phyloP scores from a whole-genome alignment of 1,139 yeast genomes.

The Geotrichum fermentans region DNA sequence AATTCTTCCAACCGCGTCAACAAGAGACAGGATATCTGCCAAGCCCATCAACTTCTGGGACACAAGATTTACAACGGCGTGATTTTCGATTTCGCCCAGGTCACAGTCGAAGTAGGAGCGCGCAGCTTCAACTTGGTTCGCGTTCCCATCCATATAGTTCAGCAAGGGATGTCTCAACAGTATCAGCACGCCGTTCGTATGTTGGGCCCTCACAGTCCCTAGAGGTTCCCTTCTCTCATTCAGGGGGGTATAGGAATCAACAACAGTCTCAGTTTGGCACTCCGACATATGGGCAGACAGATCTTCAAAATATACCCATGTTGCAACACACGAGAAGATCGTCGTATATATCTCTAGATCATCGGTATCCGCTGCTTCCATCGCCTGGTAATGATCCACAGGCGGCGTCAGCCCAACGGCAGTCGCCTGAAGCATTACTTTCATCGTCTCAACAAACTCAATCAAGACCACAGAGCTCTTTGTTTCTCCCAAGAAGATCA shows the following conservation, averaged over 20 bases:
- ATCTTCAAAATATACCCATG: constrained; percentile 2
- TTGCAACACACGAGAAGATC: background rate
- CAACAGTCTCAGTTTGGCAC: background rate
- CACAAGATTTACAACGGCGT: too few species aligned
- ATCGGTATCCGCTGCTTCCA: constrained; percentile 8
- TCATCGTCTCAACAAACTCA: constrained; percentile 1
- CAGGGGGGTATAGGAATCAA: background rate
- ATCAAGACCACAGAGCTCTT: constrained; percentile 6
- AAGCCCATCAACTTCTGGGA: too few species aligned
- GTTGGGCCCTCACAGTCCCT: background rate
- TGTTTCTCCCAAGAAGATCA: constrained; percentile 5
- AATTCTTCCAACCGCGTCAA: too few species aligned
- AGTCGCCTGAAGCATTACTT: background rate
- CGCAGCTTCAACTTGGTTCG: constrained; percentile 7
- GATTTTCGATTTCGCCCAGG: constrained; percentile 8
- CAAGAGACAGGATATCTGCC: too few species aligned
- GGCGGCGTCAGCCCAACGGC: constrained; percentile 5
- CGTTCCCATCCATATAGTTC: constrained; percentile 12
- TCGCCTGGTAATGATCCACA: constrained; percentile 5
- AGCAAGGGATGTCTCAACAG: background rate
- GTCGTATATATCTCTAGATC: constrained; percentile 3
- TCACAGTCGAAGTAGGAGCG: constrained; percentile 14
- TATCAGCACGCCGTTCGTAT: constrained; percentile 1
- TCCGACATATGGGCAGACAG: constrained; percentile 1
- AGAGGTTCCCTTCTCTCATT: background rate